A percentile compares a stretch with the other conserved stretches of the same genome.
These are phyloP conservation scores for Tieghemostelium lacteum DNA, from an alignment of 78 protist species.

Conservation along the genomic window DNA sequence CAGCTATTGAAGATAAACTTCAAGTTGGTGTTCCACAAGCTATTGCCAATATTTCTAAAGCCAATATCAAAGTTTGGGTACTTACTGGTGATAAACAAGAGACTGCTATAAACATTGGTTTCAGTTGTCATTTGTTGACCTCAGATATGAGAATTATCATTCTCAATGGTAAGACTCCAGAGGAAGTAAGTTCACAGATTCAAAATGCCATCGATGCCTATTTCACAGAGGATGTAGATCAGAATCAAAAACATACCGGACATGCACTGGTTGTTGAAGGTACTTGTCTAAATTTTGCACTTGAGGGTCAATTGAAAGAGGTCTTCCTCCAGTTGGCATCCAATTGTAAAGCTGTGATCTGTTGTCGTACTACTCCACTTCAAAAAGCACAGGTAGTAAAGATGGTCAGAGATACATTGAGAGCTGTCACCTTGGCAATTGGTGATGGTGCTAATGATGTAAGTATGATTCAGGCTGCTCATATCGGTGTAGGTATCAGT, in stretches of 20 bases:
- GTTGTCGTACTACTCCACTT: conserved; percentile 90
- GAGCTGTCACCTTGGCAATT: conserved; percentile 87
- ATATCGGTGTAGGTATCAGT: conserved; percentile 94
- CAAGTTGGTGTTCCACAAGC: conserved; percentile 93
- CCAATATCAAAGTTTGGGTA: conserved; percentile 89
- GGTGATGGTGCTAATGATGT: conserved; percentile 97
- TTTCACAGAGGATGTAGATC: conserved; percentile 42
- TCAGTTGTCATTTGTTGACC: conserved; percentile 87
- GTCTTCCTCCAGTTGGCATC: conserved; percentile 72
- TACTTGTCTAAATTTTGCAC: conserved; percentile 45
- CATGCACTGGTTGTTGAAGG: conserved; percentile 82
- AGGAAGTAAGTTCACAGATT: conserved; percentile 41
- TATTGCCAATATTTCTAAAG: conserved; percentile 75
- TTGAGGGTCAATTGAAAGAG: conserved; percentile 46
- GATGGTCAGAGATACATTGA: conserved; percentile 34
- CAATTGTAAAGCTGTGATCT: conserved; percentile 85
- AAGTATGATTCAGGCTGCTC: conserved; percentile 89
- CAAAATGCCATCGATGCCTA: conserved; percentile 63
- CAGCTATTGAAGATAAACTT: conserved; percentile 96
- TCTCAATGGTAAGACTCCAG: conserved; percentile 64
- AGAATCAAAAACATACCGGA: conserved; percentile 36
- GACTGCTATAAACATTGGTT: conserved; percentile 96
- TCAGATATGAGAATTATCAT: conserved; percentile 61
- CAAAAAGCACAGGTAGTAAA: conserved; percentile 85
- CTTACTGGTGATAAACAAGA: conserved; percentile 97